Percentiles rank a stretch among this genome's conserved stretches.
phyloP scores from a whole-genome alignment of 495 filamentous ascomycete species.

The Aspergillus carlsbadensis region DNA sequence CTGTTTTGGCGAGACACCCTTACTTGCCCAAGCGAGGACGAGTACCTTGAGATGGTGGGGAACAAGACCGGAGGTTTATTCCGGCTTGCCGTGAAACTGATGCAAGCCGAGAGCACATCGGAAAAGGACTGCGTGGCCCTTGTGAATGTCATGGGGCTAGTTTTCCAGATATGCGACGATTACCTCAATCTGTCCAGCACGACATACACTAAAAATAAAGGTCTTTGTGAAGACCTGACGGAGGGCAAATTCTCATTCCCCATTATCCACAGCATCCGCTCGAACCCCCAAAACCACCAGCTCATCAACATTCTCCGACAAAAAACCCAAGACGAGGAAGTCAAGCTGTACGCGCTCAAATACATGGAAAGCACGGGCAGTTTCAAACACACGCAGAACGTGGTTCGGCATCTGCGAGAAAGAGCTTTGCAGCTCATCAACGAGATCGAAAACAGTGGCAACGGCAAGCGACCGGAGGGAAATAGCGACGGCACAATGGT shows the following conservation, averaged over 20 bases:
- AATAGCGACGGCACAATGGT: constrained; percentile 39
- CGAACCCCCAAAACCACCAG: constrained; percentile 74
- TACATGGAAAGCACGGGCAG: constrained; percentile 90
- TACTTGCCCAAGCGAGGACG: constrained; percentile 90
- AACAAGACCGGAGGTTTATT: constrained; percentile 98
- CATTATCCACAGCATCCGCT: constrained; percentile 90
- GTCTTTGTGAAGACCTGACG: constrained; percentile 92
- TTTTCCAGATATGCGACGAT: constrained; percentile 97
- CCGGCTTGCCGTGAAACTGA: constrained; percentile 88
- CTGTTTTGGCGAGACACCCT: constrained; percentile 95
- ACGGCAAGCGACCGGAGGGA: constrained; percentile 30
- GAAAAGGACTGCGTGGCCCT: constrained; percentile 73
- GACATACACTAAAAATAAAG: constrained; percentile 84
- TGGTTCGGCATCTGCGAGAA: constrained; percentile 64
- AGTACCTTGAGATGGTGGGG: constrained; percentile 97
- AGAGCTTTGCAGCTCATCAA: constrained; percentile 67
- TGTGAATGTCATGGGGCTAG: constrained; percentile 85
- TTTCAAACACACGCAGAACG: constrained; percentile 78
- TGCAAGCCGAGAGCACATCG: constrained; percentile 81
- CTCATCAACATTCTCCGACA: constrained; percentile 91
- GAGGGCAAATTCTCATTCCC: constrained; percentile 99
- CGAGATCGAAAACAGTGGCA: constrained; percentile 56
- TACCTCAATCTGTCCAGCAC: constrained; percentile 78
- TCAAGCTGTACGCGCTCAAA: constrained; percentile 86
- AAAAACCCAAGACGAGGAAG: constrained; percentile 78